These are phyloP conservation scores for Tephrocybe sp. DNA, from an alignment of 768 basidiomycete genomes.

Conservation along the genomic window DNA sequence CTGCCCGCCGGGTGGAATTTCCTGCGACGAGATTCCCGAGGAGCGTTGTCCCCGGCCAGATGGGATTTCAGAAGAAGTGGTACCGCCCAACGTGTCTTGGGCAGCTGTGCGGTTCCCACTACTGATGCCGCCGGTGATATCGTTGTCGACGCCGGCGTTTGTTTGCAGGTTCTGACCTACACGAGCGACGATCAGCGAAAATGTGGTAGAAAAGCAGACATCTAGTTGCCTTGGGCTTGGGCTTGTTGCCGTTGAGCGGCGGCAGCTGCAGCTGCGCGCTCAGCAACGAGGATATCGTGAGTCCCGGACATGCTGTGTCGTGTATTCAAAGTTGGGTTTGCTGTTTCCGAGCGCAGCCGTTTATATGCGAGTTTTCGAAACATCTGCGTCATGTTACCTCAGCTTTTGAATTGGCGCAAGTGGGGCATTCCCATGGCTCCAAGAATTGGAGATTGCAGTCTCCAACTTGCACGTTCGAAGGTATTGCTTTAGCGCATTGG, in stretches of 20 bases:
- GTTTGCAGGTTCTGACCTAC: too few species aligned
- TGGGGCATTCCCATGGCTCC: too few species aligned
- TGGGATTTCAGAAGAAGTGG: not conserved
- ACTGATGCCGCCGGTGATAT: not conserved
- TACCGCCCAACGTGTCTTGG: not conserved
- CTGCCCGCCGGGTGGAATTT: not conserved
- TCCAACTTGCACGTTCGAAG: too few species aligned
- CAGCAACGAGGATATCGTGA: conserved; percentile 8
- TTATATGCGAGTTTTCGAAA: not conserved
- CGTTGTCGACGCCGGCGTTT: not conserved
- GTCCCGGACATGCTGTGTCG: conserved; percentile 5
- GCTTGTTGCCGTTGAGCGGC: not conserved
- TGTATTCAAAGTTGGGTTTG: not conserved
- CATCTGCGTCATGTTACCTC: not conserved
- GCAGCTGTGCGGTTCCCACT: not conserved
- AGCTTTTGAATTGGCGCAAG: not conserved
- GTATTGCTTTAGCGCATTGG: too few species aligned
- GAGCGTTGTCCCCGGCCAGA: not conserved
- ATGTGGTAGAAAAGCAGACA: too few species aligned
- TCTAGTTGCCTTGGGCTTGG: too few species aligned
- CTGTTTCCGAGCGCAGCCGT: not conserved
- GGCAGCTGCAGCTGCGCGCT: conserved; percentile 1
- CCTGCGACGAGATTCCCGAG: not conserved
- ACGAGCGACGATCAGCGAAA: too few species aligned
- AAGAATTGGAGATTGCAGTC: too few species aligned